These are phyloP conservation scores for Adansonia digitata DNA, from an alignment of 345 rosid species.

Conservation along the genomic window DNA sequence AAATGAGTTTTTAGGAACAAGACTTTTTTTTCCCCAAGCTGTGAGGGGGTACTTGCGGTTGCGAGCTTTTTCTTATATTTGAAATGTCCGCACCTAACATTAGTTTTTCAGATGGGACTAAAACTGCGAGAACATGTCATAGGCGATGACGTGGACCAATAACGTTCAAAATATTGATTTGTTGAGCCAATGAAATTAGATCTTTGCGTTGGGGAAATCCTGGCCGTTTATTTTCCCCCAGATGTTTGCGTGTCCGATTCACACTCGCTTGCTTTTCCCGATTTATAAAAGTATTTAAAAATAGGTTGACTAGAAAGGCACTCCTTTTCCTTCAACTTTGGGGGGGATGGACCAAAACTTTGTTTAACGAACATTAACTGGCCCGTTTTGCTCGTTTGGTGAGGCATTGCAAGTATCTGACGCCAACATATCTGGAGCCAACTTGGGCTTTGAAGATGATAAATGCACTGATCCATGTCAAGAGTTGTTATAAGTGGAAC, in stretches of 20 bases:
- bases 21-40: not conserved
- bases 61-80: not conserved
- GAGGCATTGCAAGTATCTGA: too few species aligned
- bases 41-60: not conserved
- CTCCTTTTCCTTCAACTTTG: too few species aligned
- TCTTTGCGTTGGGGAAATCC: constrained; percentile 37
- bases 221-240: constrained; percentile 30
- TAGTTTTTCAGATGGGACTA: not conserved
- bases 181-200: constrained; percentile 36
- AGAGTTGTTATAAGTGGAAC: too few species aligned
- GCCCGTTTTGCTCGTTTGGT: too few species aligned
- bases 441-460: too few species aligned
- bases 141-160: constrained; percentile 62
- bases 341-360: too few species aligned
- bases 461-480: too few species aligned
- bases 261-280: not conserved
- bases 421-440: too few species aligned
- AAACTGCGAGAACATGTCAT: constrained; percentile 38
- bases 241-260: constrained; percentile 15
- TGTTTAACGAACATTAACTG: too few species aligned
- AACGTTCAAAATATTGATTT: not conserved
- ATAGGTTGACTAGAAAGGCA: not conserved
- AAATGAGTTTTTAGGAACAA: not conserved
- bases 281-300: not conserved
- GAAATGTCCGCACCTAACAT: not conserved